These are phyloP conservation scores for Myriosclerotinia curreyana DNA, from an alignment of 2,329 filamentous ascomycete species.

Conservation along the genomic window DNA sequence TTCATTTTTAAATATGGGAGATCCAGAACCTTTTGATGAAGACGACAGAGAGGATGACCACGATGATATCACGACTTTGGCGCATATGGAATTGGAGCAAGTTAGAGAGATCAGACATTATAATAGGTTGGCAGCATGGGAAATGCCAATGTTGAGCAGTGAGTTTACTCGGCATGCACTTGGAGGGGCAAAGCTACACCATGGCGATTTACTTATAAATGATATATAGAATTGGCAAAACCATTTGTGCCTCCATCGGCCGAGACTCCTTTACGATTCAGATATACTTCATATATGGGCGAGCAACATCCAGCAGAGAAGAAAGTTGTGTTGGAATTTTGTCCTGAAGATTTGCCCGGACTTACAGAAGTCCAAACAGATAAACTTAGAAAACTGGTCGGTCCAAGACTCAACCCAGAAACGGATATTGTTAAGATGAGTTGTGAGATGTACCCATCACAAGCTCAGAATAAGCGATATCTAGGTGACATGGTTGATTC, in stretches of 20 bases:
- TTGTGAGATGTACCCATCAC: conserved; percentile 81
- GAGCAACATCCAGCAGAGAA: conserved; percentile 86
- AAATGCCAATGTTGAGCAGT: conserved; percentile 90
- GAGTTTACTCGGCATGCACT: conserved; percentile 43
- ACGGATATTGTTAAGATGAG: conserved; percentile 83
- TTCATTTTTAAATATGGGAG: conserved; percentile 39
- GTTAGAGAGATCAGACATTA: conserved; percentile 88
- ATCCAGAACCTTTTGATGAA: conserved; percentile 35
- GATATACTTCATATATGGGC: conserved; percentile 95
- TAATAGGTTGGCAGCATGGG: conserved; percentile 84
- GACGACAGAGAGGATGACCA: conserved; percentile 60
- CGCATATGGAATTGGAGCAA: conserved; percentile 82
- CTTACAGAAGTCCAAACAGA: conserved; percentile 64
- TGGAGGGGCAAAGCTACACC: background rate
- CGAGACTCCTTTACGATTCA: conserved; percentile 78
- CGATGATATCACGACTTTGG: conserved; percentile 80
- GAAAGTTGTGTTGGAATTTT: conserved; percentile 94
- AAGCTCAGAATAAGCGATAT: conserved; percentile 96
- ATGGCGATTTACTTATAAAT: conserved; percentile 24
- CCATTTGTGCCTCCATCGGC: conserved; percentile 70
- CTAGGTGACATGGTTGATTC: conserved; percentile 73
- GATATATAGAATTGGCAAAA: conserved; percentile 68
- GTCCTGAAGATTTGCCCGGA: conserved; percentile 64
- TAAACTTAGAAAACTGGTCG: conserved; percentile 86
- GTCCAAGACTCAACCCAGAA: conserved; percentile 81